Conservation (phyloP, 768 basidiomycete genomes). For the Leucocoprinus sp. region DNA sequence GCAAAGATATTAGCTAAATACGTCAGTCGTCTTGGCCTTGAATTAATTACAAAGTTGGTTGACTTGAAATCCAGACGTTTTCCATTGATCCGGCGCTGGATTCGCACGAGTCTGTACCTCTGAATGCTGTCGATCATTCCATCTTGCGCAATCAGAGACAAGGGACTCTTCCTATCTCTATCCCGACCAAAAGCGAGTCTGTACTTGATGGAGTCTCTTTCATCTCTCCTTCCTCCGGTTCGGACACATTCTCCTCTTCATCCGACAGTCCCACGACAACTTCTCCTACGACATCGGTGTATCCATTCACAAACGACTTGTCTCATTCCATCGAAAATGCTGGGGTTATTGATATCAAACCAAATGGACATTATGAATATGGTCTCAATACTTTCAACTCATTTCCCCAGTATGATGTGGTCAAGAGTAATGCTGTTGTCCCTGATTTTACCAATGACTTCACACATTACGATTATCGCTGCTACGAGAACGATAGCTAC, state of each 20-base stretch:
- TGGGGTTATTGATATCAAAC: slow-evolving; percentile 15
- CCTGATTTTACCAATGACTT: slow-evolving; percentile 14
- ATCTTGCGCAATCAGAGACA: too few relatives aligned
- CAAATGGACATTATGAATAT: slow-evolving; percentile 14
- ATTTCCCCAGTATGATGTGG: slow-evolving; percentile 17
- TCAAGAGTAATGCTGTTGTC: neutral
- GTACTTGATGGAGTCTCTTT: slow-evolving; percentile 19
- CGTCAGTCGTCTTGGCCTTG: slow-evolving; percentile 34
- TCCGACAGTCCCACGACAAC: slow-evolving; percentile 22
- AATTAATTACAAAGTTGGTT: slow-evolving; percentile 6
- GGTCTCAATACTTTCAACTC: slow-evolving; percentile 16
- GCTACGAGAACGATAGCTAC: slow-evolving; percentile 23
- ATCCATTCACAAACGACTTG: slow-evolving; percentile 15
- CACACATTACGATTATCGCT: slow-evolving; percentile 19
- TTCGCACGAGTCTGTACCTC: slow-evolving; percentile 25
- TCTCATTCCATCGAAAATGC: slow-evolving; percentile 9
- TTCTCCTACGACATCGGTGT: slow-evolving; percentile 19
- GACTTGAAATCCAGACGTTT: slow-evolving; percentile 30
- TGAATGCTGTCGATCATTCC: too few relatives aligned
- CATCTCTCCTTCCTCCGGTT: slow-evolving; percentile 18
- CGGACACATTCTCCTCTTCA: slow-evolving; percentile 25
- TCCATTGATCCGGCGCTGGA: slow-evolving; percentile 30
- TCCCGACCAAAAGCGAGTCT: slow-evolving; percentile 21
- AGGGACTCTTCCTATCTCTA: slow-evolving; percentile 6
- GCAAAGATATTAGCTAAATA: slow-evolving; percentile 83